Evolutionary conservation across 2,329 filamentous ascomycete species (phyloP), one percentile per base, ranked within the genome.

Genomic region (Taxawa tesnikishii): DNA sequence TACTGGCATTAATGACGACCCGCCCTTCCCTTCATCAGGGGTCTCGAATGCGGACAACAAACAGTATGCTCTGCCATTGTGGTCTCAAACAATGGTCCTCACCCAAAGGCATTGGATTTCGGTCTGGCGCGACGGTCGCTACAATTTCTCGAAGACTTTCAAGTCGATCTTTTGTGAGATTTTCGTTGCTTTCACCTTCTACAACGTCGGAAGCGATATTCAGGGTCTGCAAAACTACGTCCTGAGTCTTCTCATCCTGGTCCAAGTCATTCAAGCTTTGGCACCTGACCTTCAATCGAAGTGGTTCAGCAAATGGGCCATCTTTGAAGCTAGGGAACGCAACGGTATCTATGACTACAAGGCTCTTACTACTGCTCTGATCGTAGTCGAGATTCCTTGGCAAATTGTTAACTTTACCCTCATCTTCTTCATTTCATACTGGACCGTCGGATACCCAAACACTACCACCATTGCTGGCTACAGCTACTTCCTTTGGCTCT

Each of bases 341-440:
- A 0, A 37, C 16, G 35, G 30, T 4, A 37, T 33, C 27, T 83
- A 83, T 55, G 79, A 73, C 0, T 83, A 78, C 78, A 64, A 71
- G 41, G 74, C 66, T 1, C 82, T 83, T 50, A 67, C 83, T 50
- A 56, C 76, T 2, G 68, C 75, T 45, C 79, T 80, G 46, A 67
- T 83, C 29, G 30, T 78, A 2, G 75, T 79, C 29, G 79, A 83
- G 50, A 61, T 83, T 2, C 76, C 77, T 0, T 83, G 63, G 53
- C 62, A 68, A 29, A 59, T 72, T 10, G 33, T 81, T 6, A 70
- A 72, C 2, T 72, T 66, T 10, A 55, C 79, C 15, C 46, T 81
- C 5, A 67, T 73, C 42, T 83, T 64, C 44, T 64, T 68, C 2
- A 69, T 63, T 47, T 79, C 73, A 60, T 81, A 81, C 60, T 82